These are phyloP conservation scores for Hanseniaspora mollemarum DNA, from an alignment of 805 yeast genomes.

Conservation along the genomic window DNA sequence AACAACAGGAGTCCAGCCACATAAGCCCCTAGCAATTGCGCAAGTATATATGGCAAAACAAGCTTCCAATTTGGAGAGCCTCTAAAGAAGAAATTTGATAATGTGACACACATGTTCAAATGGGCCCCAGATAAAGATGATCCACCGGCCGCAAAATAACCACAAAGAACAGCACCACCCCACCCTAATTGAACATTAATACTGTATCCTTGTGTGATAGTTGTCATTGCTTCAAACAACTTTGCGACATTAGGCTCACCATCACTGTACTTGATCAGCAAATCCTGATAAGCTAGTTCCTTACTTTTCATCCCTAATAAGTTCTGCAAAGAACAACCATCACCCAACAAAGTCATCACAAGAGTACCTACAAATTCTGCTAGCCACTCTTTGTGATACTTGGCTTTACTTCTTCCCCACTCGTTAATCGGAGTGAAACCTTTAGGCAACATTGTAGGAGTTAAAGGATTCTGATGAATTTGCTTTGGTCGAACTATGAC, in stretches of 20 bases:
- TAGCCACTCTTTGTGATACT: conserved; percentile 35
- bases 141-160: conserved; percentile 43
- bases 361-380: conserved; percentile 45
- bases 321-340: conserved; percentile 40
- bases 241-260: background rate
- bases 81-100: conserved; percentile 38
- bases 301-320: conserved; percentile 18
- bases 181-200: conserved; percentile 30
- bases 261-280: background rate
- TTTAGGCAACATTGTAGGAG: conserved; percentile 31
- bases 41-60: conserved; percentile 35
- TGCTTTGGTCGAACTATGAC: conserved; percentile 31
- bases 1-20: conserved; percentile 38
- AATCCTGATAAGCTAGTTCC: background rate
- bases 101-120: conserved; percentile 43
- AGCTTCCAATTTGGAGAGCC: conserved; percentile 40
- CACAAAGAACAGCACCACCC: conserved; percentile 46
- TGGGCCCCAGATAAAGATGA: conserved; percentile 45
- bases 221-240: background rate
- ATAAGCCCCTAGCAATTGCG: conserved; percentile 41
- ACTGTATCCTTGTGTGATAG: conserved; percentile 9
- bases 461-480: conserved; percentile 31
- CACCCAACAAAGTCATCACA: conserved; percentile 38
- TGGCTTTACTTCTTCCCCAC: conserved; percentile 31
- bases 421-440: conserved; percentile 30